These are phyloP conservation scores for Chernovozyma sophiae-reginae DNA, from an alignment of 1,139 yeast genomes.

Conservation along the genomic window DNA sequence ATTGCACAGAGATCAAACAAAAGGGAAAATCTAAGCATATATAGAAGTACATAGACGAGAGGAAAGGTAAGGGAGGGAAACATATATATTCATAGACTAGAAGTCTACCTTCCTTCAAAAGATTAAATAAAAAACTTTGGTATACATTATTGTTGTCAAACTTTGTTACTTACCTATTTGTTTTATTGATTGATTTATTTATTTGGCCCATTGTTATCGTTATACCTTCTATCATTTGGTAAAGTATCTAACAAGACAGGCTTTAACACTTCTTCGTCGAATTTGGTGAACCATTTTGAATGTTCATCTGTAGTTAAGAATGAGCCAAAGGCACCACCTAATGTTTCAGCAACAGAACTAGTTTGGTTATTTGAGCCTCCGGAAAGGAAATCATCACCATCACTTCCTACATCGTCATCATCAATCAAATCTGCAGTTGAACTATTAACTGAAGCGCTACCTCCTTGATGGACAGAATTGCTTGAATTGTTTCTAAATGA, in stretches of 20 bases:
- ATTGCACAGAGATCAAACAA: conserved; percentile 36
- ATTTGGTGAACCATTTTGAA: conserved; percentile 87
- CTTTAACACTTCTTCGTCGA: conserved; percentile 92
- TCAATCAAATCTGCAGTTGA: conserved; percentile 15
- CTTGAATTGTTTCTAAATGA: conserved; percentile 12
- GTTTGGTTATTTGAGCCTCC: background rate
- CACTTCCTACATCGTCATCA: conserved; percentile 34
- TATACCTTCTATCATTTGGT: conserved; percentile 17
- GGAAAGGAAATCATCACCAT: conserved; percentile 39
- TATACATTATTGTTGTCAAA: too few species aligned
- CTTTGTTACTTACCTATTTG: background rate
- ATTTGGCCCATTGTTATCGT: conserved; percentile 7
- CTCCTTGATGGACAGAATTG: conserved; percentile 3
- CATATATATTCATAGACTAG: background rate
- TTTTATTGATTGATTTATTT: background rate
- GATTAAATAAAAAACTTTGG: too few species aligned
- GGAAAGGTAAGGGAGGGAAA: too few species aligned
- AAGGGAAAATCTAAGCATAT: conserved; percentile 2
- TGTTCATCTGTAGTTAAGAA: conserved; percentile 65
- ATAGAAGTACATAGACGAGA: conserved; percentile 1
- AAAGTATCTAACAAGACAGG: conserved; percentile 80
- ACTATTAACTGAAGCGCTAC: conserved; percentile 7
- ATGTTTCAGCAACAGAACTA: background rate
- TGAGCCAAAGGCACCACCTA: conserved; percentile 35
- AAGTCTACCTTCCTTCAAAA: too few species aligned